Percentiles rank a stretch among this genome's conserved stretches.
phyloP scores from a whole-genome alignment of 768 basidiomycete genomes.

The Sporobolomyces roseus region DNA sequence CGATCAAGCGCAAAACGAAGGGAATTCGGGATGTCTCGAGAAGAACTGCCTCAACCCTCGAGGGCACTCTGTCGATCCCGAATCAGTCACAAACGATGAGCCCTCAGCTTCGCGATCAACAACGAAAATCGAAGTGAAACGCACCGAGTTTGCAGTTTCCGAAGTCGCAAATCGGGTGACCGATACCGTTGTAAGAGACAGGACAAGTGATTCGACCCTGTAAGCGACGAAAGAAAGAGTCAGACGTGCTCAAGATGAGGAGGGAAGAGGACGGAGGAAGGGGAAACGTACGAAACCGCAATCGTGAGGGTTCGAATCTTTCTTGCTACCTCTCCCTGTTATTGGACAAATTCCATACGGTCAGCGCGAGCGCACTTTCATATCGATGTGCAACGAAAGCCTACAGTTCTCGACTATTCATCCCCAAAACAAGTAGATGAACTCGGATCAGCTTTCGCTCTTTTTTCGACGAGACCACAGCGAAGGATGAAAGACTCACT shows the following conservation, averaged over 20 bases:
- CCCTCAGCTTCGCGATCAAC: background rate
- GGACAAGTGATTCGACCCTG: conserved; percentile 24
- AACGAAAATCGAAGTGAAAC: background rate
- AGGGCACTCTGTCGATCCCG: conserved; percentile 10
- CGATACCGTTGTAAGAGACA: conserved; percentile 24
- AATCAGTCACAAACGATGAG: too few species aligned
- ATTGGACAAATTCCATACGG: too few species aligned
- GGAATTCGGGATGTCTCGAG: conserved; percentile 1
- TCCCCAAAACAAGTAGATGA: background rate
- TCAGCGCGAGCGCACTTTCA: too few species aligned
- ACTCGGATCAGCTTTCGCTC: background rate
- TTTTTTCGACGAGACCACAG: too few species aligned
- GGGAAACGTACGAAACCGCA: conserved; percentile 8
- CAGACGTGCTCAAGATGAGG: background rate
- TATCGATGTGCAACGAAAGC: background rate
- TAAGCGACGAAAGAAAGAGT: background rate
- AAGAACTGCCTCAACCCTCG: conserved; percentile 14
- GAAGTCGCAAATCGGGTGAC: conserved; percentile 9
- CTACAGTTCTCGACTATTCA: conserved; percentile 8
- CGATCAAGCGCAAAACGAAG: conserved; percentile 20
- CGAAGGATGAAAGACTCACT: too few species aligned
- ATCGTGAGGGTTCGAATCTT: conserved; percentile 6
- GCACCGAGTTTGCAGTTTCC: conserved; percentile 20
- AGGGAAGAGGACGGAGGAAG: background rate
- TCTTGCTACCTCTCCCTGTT: background rate